Evolutionary conservation across 495 filamentous ascomycete species (phyloP), one percentile per base, ranked within the genome.

Genomic region (Podospora anserina): DNA sequence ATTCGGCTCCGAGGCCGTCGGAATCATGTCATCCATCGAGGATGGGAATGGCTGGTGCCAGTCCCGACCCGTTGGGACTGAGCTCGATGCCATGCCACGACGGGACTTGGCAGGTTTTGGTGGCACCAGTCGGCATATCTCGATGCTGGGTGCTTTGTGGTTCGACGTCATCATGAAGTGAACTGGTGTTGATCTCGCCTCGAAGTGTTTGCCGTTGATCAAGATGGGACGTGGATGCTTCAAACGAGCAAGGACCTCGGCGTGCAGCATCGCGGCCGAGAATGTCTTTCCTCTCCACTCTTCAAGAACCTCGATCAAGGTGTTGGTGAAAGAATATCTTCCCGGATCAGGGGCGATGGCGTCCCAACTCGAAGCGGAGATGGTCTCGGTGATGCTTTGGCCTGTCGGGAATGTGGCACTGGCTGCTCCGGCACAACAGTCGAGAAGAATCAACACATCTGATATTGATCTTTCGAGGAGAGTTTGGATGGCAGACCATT

Each of bases 401-500:
- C 81, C 81, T 23, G 78, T 82, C 18, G 81, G 79, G 61, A 81
- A 82, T 20, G 81, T 80, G 28, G 83, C 82, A 66, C 82, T 84
- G 32, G 82, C 82, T 6, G 83, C 82, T 16, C 83, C 83, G 15
- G 81, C 82, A 64, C 84, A 86, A 62, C 84, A 86, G 69, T 86
- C 84, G 5, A 86, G 75, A 4, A 86, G 78, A 49, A 86, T 84
- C 26, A 86, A 70, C 26, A 84, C 80, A 68, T 87, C 84, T 1
- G 82, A 86, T 5, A 76, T 67, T n/a, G 82, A 83, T 60, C 83
- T 71, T 68, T 86, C 83, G 28, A 86, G 75, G n/a, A 85, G 71
- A 0, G 79, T 85, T 68, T 86, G 82, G 56, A 87, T 84, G 27
- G 82, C 83, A 5, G 81, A 86, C 84, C 84, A 87, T 75, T 82